These are phyloP conservation scores for Limtongozyma cylindracea DNA, from an alignment of 805 yeast species.

Conservation along the genomic window DNA sequence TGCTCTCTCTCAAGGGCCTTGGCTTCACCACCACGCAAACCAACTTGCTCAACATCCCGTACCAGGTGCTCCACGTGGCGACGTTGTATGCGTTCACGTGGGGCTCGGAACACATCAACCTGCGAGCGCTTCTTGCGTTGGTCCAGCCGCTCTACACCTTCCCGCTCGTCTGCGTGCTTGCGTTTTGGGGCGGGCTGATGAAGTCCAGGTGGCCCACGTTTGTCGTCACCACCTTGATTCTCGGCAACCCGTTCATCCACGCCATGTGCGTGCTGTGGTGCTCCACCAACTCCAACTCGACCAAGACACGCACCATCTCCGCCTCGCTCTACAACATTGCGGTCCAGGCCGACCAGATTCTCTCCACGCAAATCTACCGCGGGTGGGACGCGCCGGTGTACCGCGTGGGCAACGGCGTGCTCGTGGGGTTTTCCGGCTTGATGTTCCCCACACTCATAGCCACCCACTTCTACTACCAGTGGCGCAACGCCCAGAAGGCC, in stretches of 20 bases:
- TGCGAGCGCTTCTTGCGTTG: conserved; percentile 6
- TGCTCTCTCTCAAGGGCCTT: conserved; percentile 3
- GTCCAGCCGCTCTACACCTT: conserved; percentile 6
- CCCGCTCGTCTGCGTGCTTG: conserved; percentile 9
- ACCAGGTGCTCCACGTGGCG: conserved; percentile 9
- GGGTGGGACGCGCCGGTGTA: conserved; percentile 33
- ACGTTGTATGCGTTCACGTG: conserved; percentile 10
- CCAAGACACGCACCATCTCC: conserved; percentile 36
- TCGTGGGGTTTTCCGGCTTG: conserved; percentile 10
- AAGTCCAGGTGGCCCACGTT: conserved; percentile 15
- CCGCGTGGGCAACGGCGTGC: conserved; percentile 23
- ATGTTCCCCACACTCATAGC: conserved; percentile 6
- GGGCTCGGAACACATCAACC: conserved; percentile 9
- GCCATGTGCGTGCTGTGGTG: conserved; percentile 34
- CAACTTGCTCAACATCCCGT: conserved; percentile 26
- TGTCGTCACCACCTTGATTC: conserved; percentile 9
- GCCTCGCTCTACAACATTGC: conserved; percentile 42
- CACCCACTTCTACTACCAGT: conserved; percentile 12
- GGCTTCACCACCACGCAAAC: conserved; percentile 28
- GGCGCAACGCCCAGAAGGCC: conserved; percentile 17
- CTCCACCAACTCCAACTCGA: conserved; percentile 35
- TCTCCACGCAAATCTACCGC: conserved; percentile 29
- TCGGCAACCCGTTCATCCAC: conserved; percentile 23
- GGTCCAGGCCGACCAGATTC: conserved; percentile 30
- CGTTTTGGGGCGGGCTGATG: conserved; percentile 16